Evolutionary conservation across 441 rosid species (phyloP), one percentile per base, ranked within the genome.

Genomic region (Erysimum cheiri): DNA sequence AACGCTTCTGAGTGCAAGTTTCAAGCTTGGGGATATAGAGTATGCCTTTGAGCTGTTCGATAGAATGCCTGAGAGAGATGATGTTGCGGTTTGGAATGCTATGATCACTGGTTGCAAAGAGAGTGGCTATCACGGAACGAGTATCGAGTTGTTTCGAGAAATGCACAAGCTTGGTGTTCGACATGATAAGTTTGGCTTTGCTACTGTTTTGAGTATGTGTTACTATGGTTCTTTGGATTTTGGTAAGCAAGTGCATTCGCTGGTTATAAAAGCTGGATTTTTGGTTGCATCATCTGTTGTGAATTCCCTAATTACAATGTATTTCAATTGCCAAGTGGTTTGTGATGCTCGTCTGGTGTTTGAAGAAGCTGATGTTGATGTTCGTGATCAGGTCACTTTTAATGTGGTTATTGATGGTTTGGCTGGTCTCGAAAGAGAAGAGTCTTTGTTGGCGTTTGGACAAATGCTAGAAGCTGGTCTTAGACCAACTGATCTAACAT

Each of bases 341-440:
- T 13, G 13, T 26, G 80, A 77, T 44, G 96, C 92, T 0, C 32
- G 53, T 70, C 53, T 31, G 59, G 85, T 82, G 43, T 89, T 91
- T 55, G 76, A 78, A 68, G 91, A 81, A 73, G 83, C 80, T 13
- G 83, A 73, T 66, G 70, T 15, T 60, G 67, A n/a, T 33, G 78
- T 72, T 49, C 69, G 58, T 49, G 84, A 91, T 80, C 82, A 77
- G 65, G 81, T 91, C 56, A 86, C 89, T 64, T 87, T 70, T 72
- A 89, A 91, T 81, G 93, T 79, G 29, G 86, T 89, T 81, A 86
- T 86, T 49, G 85, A 82, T 57, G 92, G 97, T 50, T 84, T 91
- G 53, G 72, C 72, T 22, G 58, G 77, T 69, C 56, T 73, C 46
- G 81, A 73, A 54, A 81, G 79, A 67, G 77, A 77, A n/a, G 84